Percentiles rank a stretch among this genome's conserved stretches.
Conservation (phyloP, 805 yeast genomes). For the Starmerella stigmatis region DNA sequence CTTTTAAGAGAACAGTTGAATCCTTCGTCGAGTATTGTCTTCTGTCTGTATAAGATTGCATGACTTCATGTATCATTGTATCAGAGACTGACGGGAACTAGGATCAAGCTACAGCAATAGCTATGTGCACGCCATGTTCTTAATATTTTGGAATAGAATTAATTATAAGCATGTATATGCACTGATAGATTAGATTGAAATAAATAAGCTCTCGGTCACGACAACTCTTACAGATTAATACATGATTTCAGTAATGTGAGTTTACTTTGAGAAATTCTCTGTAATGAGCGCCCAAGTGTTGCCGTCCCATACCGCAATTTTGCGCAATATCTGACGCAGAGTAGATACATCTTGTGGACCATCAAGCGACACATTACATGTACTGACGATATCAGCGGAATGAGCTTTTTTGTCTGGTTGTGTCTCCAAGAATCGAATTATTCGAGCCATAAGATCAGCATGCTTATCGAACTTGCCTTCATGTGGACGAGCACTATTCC, state of each 20-base stretch:
- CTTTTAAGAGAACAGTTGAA: too few relatives aligned
- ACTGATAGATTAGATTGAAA: neutral
- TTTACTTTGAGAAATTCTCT: neutral
- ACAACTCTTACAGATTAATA: too few relatives aligned
- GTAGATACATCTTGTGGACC: slow-evolving; percentile 48
- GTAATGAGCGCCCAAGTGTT: slow-evolving; percentile 11
- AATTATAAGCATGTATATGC: too few relatives aligned
- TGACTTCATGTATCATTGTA: too few relatives aligned
- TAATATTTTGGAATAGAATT: too few relatives aligned
- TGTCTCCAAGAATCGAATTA: slow-evolving; percentile 34
- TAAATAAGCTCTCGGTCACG: neutral
- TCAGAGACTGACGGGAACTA: too few relatives aligned
- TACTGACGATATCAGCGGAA: slow-evolving; percentile 40
- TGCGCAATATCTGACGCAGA: slow-evolving; percentile 56
- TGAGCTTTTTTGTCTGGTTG: slow-evolving; percentile 36
- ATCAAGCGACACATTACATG: slow-evolving; percentile 34
- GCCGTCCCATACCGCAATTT: slow-evolving; percentile 51
- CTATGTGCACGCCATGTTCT: too few relatives aligned
- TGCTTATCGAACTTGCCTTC: slow-evolving; percentile 16
- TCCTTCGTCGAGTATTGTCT: too few relatives aligned
- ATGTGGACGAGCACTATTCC: slow-evolving; percentile 5
- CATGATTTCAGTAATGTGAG: too few relatives aligned
- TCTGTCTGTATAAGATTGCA: too few relatives aligned
- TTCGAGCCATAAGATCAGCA: slow-evolving; percentile 29
- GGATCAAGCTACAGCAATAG: too few relatives aligned